Conservation (phyloP, 306 rosid genomes). For the Ormosia semicastrata region DNA sequence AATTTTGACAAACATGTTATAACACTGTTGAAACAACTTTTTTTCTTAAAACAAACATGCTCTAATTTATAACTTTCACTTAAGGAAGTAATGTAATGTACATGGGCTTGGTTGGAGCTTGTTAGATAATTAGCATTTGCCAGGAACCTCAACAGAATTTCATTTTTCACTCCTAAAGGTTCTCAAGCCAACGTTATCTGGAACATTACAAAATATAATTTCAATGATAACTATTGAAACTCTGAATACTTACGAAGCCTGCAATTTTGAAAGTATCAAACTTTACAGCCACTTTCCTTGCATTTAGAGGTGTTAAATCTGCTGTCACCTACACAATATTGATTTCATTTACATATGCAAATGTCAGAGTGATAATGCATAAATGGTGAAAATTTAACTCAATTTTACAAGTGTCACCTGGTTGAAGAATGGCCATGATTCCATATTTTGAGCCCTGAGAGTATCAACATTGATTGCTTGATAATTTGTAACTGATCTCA, state of each 20-base stretch:
- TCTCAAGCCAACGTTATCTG: background rate
- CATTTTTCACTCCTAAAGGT: slow-evolving; percentile 7
- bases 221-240: slow-evolving; percentile 1
- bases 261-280: slow-evolving; percentile 82
- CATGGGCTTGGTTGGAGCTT: background rate
- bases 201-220: background rate
- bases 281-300: slow-evolving; percentile 87
- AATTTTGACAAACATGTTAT: too few relatives aligned
- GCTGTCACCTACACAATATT: slow-evolving; percentile 76
- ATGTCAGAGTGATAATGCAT: slow-evolving; percentile 3
- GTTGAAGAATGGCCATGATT: slow-evolving; percentile 89
- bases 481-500: slow-evolving; percentile 73
- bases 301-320: slow-evolving; percentile 74
- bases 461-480: slow-evolving; percentile 84
- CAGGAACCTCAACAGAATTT: background rate
- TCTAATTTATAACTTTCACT: background rate
- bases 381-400: background rate
- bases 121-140: slow-evolving; percentile 12
- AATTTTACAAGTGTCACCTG: slow-evolving; percentile 55
- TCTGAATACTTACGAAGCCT: slow-evolving; percentile 65
- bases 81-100: background rate
- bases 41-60: too few relatives aligned
- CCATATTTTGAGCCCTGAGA: slow-evolving; percentile 94
- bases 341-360: background rate
- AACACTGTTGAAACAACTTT: too few relatives aligned